Evolutionary conservation across 768 basidiomycete genomes (phyloP).

Genomic region (Boletus fagicola): DNA sequence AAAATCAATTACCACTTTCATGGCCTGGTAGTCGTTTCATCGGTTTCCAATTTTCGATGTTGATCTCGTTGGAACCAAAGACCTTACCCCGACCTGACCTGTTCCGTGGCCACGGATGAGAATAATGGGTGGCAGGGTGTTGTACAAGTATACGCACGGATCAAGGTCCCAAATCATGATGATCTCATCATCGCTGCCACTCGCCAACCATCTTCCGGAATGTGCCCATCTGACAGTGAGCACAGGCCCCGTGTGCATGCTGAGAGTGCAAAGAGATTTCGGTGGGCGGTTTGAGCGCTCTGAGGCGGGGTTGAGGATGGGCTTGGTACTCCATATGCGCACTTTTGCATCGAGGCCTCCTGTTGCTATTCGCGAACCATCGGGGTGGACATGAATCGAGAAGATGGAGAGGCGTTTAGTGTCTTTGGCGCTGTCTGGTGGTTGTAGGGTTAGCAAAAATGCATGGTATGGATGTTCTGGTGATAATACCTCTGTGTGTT

Average conservation of each 20-base stretch:
- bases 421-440: conserved; percentile 45
- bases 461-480: background rate
- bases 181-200: conserved; percentile 93
- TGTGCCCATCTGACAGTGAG: conserved; percentile 91
- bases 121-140: background rate
- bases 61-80: conserved; percentile 94
- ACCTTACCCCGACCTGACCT: conserved; percentile 82
- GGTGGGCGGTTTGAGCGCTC: conserved; percentile 70
- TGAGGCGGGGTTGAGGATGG: conserved; percentile 76
- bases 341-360: conserved; percentile 95
- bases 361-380: conserved; percentile 95
- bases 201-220: conserved; percentile 90
- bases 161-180: conserved; percentile 98
- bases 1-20: conserved; percentile 70
- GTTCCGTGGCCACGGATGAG: conserved; percentile 11
- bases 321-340: conserved; percentile 95
- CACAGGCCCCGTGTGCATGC: conserved; percentile 93
- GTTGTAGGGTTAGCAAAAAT: background rate
- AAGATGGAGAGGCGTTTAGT: conserved; percentile 81
- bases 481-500: conserved; percentile 60
- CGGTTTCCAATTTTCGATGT: conserved; percentile 97
- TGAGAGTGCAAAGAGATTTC: conserved; percentile 85
- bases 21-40: conserved; percentile 90
- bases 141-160: conserved; percentile 56
- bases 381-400: conserved; percentile 91